Evolutionary conservation across 83 land plant genomes (phyloP), one percentile per base, ranked within the genome.

Genomic region (Diphasiastrum complanatum): DNA sequence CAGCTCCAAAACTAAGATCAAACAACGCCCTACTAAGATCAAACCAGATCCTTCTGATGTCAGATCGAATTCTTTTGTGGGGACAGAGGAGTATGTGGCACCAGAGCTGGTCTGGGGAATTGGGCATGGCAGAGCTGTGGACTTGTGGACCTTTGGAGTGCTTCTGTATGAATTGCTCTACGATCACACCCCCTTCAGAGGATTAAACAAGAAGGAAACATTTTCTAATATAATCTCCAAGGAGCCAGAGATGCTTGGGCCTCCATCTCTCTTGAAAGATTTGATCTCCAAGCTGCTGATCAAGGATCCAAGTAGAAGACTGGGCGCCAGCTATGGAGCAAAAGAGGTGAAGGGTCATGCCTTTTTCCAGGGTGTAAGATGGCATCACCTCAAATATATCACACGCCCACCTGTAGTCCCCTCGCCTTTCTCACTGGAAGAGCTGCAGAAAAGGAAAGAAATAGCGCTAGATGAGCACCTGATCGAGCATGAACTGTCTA

Each of bases 71-170:
- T 86, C 83, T 18, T 83, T 86, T 61, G 92, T 83, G 5, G 92
- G 92, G 19, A 87, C 92, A 59, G 92, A 83, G 60, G 92, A 87
- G 51, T 87, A 87, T 70, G 85, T 87, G 37, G 74, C 92, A 51
- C 92, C 92, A 59, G 92, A 87, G 65, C 63, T 87, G 37, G 45
- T 87, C 3, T n/a, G 5, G 1, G 92, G 81, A 0, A 12, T 41
- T 12, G 92, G 85, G 16, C 92, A 87, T 64, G 85, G 82, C 40
- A 81, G 74, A 67, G 66, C 83, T 4, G 82, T 81, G 23, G 93
- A 87, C 70, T 81, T 81, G 88, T 87, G 89, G 89, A 63, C 76
- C 32, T 65, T 81, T 5, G 93, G 93, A n/a, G 60, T 87, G 18
- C 60, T 87, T 16, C 69, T 87, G 0, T 81, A 84, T 75, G 93